Evolutionary conservation across 1,139 yeast genomes (phyloP).

Genomic region (Saccharomycopsis crataegensis): DNA sequence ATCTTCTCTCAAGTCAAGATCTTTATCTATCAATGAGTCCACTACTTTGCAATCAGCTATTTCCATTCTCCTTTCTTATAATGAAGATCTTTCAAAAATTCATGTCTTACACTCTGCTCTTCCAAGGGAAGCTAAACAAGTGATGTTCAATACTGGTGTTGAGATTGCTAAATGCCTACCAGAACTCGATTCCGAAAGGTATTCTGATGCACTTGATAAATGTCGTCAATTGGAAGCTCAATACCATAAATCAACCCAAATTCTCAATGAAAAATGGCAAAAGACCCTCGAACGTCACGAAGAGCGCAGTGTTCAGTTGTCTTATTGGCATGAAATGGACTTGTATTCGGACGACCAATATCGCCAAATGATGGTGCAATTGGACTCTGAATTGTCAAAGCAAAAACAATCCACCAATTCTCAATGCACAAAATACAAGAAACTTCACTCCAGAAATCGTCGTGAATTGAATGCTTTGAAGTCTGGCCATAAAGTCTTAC

Average conservation of each 20-base stretch:
- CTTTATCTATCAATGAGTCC: neutral
- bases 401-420: conserved; percentile 4
- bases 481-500: neutral
- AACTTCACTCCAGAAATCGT: conserved; percentile 4
- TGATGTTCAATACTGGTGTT: too few relatives aligned
- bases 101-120: too few relatives aligned
- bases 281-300: too few relatives aligned
- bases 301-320: too few relatives aligned
- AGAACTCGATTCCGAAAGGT: too few relatives aligned
- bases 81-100: neutral
- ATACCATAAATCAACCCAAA: too few relatives aligned
- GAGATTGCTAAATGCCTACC: too few relatives aligned
- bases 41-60: neutral
- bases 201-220: neutral
- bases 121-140: too few relatives aligned
- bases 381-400: conserved; percentile 1
- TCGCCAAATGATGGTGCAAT: neutral
- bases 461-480: neutral
- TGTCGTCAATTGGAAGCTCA: neutral
- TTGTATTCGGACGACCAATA: neutral
- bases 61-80: neutral
- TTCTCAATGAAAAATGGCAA: too few relatives aligned
- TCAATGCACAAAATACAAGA: conserved; percentile 3
- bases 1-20: neutral
- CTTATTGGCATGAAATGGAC: conserved; percentile 1